phyloP scores from a whole-genome alignment of 805 yeast genomes.

The Ogataea nakhonphanomensis region DNA sequence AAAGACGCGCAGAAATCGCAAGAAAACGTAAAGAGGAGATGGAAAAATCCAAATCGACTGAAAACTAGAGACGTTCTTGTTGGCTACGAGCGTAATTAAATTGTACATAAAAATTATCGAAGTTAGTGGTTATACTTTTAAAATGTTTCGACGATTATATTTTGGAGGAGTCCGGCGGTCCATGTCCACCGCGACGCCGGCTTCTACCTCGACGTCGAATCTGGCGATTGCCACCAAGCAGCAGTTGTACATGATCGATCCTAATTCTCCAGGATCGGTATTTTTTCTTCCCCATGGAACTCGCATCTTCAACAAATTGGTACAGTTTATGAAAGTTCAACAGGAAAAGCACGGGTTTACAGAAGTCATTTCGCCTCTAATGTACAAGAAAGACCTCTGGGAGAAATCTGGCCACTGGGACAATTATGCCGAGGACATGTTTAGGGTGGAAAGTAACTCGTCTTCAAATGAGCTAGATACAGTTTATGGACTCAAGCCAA shows the following conservation, averaged over 20 bases:
- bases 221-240: constrained; percentile 58
- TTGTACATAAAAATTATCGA: too few species aligned
- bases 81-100: not conserved
- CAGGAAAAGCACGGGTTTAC: constrained; percentile 78
- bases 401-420: constrained; percentile 95
- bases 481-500: constrained; percentile 82
- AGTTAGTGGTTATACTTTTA: too few species aligned
- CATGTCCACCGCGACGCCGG: constrained; percentile 14
- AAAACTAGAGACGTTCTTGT: too few species aligned
- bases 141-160: constrained; percentile 6
- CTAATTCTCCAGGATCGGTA: constrained; percentile 84
- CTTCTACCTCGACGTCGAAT: constrained; percentile 32
- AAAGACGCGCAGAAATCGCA: constrained; percentile 62
- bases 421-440: constrained; percentile 93
- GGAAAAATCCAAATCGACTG: not conserved
- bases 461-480: constrained; percentile 31
- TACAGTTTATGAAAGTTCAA: constrained; percentile 81
- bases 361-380: constrained; percentile 90
- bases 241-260: constrained; percentile 72
- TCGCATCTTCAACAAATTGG: constrained; percentile 72
- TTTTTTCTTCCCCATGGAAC: constrained; percentile 95
- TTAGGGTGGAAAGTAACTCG: constrained; percentile 68
- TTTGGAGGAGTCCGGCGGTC: not conserved
- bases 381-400: constrained; percentile 82
- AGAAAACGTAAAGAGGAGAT: constrained; percentile 32